Evolutionary conservation across 2,329 filamentous ascomycete genomes (phyloP).

Genomic region (Calonectria pauciramosa): DNA sequence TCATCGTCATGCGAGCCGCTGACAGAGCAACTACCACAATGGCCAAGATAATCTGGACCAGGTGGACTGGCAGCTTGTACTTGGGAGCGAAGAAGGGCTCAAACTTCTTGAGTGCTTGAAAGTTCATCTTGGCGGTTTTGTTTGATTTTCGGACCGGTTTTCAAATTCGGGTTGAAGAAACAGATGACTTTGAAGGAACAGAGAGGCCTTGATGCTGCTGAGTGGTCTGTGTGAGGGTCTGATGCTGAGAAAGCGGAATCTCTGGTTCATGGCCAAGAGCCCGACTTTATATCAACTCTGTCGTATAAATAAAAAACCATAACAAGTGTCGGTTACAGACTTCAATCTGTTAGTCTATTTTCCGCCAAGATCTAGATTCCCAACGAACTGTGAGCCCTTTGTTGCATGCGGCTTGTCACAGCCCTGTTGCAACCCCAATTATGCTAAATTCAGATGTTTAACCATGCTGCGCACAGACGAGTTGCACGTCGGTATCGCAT

Average conservation of each 20-base stretch:
- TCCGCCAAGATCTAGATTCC: not conserved
- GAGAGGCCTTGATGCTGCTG: not conserved
- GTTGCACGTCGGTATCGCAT: not conserved
- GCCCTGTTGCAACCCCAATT: not conserved
- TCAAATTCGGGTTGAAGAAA: not conserved
- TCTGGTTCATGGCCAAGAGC: not conserved
- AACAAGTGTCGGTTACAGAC: not conserved
- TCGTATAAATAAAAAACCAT: too few relatives aligned
- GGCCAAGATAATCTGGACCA: constrained; percentile 12
- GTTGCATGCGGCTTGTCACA: not conserved
- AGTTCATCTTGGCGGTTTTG: not conserved
- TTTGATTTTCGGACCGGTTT: not conserved
- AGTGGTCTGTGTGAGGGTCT: not conserved
- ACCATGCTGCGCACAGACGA: not conserved
- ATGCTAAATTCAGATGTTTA: not conserved
- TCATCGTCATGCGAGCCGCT: constrained; percentile 29
- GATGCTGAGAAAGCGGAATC: not conserved
- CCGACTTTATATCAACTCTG: not conserved
- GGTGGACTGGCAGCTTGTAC: constrained; percentile 19
- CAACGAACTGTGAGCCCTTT: not conserved
- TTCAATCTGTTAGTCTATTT: constrained; percentile 1
- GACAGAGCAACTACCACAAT: constrained; percentile 28
- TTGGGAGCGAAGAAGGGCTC: constrained; percentile 16
- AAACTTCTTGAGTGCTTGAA: not conserved
- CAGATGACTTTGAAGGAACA: not conserved